Evolutionary conservation across 495 filamentous ascomycete species (phyloP), one percentile per base, ranked within the genome.

Genomic region (Mycothermus thermophilus): DNA sequence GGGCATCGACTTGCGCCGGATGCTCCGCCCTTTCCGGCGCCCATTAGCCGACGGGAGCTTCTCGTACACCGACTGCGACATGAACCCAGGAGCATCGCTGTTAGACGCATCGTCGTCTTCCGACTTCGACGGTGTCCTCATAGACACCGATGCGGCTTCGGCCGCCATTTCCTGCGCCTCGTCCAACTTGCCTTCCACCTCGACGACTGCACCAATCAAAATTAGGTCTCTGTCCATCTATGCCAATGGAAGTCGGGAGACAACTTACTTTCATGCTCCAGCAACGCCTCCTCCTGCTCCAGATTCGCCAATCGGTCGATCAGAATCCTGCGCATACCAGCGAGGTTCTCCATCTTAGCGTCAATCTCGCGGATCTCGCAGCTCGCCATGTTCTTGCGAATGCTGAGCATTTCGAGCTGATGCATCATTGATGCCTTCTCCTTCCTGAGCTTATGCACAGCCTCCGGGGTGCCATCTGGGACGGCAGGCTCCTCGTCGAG

Each of bases 381-480:
- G 47, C 84, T 88, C 51, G 86, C 86, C 90, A 99, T 93, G 43
- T 93, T 94, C 55, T 96, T 99, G 35, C 92, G 74, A 26, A 99
- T 71, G 8, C 77, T 66, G 61, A 95, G 79, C 77, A 93, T 83
- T 48, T 96, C 87, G 34, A 99, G 56, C 30, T 83, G 72, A 47
- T 86, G 83, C 52, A 73, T 77, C 55, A 95, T 60, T 31, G 69
- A 59, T 29, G 77, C 64, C 49, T 83, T 79, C 45, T 93, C 83
- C 44, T 77, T 81, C 57, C 77, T 81, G 31, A 95, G 51, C 43
- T 72, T 79, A 9, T 55, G 63, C 44, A 92, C 60, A 16, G 75
- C 64, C 18, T 79, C 67, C n/a, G 74, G 71, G 30, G 67, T 69
- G 13, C 40, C 44, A 14, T 74, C 65, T 8, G 64, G 48, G 1